Evolutionary conservation across 495 filamentous ascomycete genomes (phyloP).

Genomic region (Xylaria flabelliformis): DNA sequence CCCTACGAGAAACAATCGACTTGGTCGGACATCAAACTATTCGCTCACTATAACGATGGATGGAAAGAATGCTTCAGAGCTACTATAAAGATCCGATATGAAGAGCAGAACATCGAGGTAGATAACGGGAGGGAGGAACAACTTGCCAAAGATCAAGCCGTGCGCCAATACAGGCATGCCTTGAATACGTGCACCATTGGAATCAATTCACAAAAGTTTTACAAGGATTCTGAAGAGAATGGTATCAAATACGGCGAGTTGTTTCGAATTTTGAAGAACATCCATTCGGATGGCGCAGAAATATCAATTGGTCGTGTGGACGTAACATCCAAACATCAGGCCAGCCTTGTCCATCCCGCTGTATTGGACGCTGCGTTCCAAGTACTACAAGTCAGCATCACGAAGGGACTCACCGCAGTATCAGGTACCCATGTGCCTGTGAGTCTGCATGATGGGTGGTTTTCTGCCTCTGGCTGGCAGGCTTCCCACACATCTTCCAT

Average conservation of each 20-base stretch:
- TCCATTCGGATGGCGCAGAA: constrained; percentile 38
- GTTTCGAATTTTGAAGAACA: constrained; percentile 40
- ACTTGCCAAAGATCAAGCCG: constrained; percentile 20
- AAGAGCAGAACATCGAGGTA: constrained; percentile 37
- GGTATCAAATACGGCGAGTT: constrained; percentile 38
- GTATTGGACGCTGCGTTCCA: constrained; percentile 51
- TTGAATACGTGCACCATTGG: constrained; percentile 28
- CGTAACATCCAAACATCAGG: constrained; percentile 31
- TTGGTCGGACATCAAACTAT: constrained; percentile 40
- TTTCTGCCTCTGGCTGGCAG: constrained; percentile 40
- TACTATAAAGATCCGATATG: constrained; percentile 41
- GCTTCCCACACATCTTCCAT: constrained; percentile 30
- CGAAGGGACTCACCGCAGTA: constrained; percentile 28
- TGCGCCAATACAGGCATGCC: constrained; percentile 21
- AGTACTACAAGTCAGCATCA: constrained; percentile 34
- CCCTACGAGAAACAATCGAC: constrained; percentile 35
- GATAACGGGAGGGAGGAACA: constrained; percentile 34
- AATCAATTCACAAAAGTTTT: constrained; percentile 38
- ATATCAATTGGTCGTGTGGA: constrained; percentile 34
- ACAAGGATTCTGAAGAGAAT: constrained; percentile 33
- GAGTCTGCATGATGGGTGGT: constrained; percentile 37
- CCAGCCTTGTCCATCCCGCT: constrained; percentile 47
- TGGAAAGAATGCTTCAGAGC: constrained; percentile 45
- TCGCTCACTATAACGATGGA: constrained; percentile 28
- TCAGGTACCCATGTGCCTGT: constrained; percentile 38